Percentiles rank a stretch among this genome's conserved stretches.
These are phyloP conservation scores for Apiospora phragmitis DNA, from an alignment of 2,329 filamentous ascomycete genomes.

Conservation along the genomic window DNA sequence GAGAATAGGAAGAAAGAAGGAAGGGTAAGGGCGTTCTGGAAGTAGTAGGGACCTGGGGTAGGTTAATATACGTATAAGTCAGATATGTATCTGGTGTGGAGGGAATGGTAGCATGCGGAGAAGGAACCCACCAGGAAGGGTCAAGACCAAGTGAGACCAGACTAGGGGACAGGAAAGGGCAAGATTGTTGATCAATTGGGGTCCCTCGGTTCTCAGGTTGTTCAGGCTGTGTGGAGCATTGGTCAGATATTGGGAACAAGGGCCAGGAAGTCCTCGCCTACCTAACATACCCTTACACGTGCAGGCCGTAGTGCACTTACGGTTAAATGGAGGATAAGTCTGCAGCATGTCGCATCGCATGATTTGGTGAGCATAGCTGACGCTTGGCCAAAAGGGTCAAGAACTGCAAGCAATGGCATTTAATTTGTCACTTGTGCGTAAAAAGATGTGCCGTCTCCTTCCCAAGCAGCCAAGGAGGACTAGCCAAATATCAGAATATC, in stretches of 20 bases:
- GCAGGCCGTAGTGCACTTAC: background rate
- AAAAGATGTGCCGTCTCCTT: background rate
- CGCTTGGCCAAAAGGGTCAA: background rate
- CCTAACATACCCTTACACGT: background rate
- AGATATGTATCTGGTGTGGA: background rate
- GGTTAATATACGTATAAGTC: background rate
- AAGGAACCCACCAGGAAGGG: background rate
- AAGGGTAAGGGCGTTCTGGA: background rate
- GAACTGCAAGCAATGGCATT: background rate
- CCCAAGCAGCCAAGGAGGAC: background rate
- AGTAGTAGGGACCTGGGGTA: background rate
- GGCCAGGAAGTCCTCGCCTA: background rate
- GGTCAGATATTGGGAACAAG: background rate
- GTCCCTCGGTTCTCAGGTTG: background rate
- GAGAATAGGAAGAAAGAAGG: background rate
- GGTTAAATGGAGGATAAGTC: background rate
- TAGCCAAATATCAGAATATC: background rate
- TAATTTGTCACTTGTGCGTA: conserved; percentile 2
- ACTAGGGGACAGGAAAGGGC: background rate
- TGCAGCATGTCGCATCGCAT: background rate
- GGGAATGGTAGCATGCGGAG: background rate
- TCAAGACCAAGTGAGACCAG: background rate
- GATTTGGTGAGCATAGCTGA: background rate
- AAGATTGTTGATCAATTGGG: background rate
- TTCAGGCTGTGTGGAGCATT: background rate